Evolutionary conservation across 1,284 basidiomycete genomes (phyloP), one percentile per base, ranked within the genome.

Genomic region (Fomitopsis betulina): DNA sequence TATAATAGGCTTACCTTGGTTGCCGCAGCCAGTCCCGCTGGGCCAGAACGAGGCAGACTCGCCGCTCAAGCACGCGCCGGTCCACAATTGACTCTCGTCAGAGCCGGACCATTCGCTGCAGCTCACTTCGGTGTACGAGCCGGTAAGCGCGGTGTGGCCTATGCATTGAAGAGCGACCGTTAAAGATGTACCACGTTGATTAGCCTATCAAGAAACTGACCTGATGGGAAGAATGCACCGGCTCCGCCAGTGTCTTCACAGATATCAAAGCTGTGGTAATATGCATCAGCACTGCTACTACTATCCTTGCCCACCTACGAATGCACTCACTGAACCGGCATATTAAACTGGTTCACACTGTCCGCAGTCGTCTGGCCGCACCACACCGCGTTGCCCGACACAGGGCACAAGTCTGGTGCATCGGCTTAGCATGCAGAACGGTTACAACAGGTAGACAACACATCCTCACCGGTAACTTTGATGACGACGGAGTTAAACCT

Each of bases 231-330:
- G 73, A 86, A 85, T 15, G 73, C 75, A 2, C 52, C 65, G 3
- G 79, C 63, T 30, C 79, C 81, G 50, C 83, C 82, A 12, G 80
- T 81, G 63, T 85, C 84, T 58, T 80, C 72, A 65, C 83, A 85
- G 33, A 86, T 77, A 66, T 86, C 83, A 65, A 85, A 86, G 68
- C 81, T 83, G 55, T 37, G 19, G 40, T 10, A 10, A 19, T 23
- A 15, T 12, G 49, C 25, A 51, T 45, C 58, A 60, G 37, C 38
- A 19, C 19, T 17, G 12, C 40, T 17, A 25, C 47, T 17, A 12
- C 12, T 38, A 7, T 10, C 47, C 21, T 53, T 38, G 39, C 7
- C 13, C 9, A 13, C 17, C 23, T 27, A n/a, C n/a, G 17, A 30
- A 12, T 43, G 17, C 13, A 69, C 79, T 62, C 64, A 83, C 82